A percentile compares a stretch with the other conserved stretches of the same genome.
Evolutionary conservation across 2,329 filamentous ascomycete genomes (phyloP).

Genomic region (Capronia epimyces): DNA sequence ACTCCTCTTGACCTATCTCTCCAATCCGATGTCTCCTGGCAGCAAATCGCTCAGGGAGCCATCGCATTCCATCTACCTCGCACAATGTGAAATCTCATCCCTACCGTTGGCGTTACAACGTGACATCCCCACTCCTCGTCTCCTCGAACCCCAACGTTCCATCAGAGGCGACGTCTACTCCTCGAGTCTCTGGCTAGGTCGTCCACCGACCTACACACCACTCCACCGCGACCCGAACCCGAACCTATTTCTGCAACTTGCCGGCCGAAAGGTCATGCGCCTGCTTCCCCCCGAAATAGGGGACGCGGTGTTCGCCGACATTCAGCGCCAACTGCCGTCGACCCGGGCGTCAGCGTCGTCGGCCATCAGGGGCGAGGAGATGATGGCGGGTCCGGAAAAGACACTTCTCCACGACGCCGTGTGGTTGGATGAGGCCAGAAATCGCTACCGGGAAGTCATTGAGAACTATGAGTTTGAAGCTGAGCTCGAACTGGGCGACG

Average conservation of each 20-base stretch:
- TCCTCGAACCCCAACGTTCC: background rate
- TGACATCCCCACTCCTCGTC: conserved; percentile 61
- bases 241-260: conserved; percentile 82
- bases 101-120: conserved; percentile 58
- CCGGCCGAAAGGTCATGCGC: conserved; percentile 66
- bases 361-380: conserved; percentile 68
- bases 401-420: conserved; percentile 60
- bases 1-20: conserved; percentile 57
- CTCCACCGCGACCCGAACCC: conserved; percentile 90
- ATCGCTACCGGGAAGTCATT: conserved; percentile 25
- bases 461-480: conserved; percentile 45
- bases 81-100: conserved; percentile 67
- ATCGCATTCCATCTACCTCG: conserved; percentile 64
- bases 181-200: conserved; percentile 81
- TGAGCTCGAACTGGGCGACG: conserved; percentile 59
- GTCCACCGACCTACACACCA: conserved; percentile 81
- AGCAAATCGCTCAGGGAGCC: background rate
- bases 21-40: conserved; percentile 32
- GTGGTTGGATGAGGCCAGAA: conserved; percentile 50
- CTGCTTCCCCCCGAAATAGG: conserved; percentile 63
- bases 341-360: conserved; percentile 21
- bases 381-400: conserved; percentile 81
- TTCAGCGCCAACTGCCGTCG: conserved; percentile 34
- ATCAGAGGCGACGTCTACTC: conserved; percentile 78
- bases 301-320: conserved; percentile 55